These are phyloP conservation scores for Fragaria nilgerrensis DNA, from an alignment of 306 rosid species.

Conservation along the genomic window DNA sequence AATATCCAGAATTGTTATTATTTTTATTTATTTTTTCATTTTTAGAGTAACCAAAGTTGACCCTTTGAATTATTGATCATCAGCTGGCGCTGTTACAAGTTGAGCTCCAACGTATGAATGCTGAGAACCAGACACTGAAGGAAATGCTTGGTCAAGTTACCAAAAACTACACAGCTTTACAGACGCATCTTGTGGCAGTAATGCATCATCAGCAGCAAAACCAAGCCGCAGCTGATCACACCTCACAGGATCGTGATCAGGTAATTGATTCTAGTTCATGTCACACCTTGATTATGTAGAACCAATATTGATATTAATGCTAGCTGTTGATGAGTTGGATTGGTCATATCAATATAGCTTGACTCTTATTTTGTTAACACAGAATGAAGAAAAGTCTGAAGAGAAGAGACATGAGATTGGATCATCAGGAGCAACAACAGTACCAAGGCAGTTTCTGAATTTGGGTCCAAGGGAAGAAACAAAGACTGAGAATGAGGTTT, in stretches of 20 bases:
- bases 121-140: constrained; percentile 69
- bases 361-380: constrained; percentile 7
- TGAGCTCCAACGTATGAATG: constrained; percentile 73
- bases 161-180: constrained; percentile 65
- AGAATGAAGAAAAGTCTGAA: constrained; percentile 48
- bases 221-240: constrained; percentile 28
- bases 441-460: constrained; percentile 64
- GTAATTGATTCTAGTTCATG: background rate
- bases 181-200: constrained; percentile 60
- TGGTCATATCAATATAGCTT: background rate
- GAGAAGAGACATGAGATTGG: constrained; percentile 37
- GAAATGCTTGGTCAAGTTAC: constrained; percentile 81
- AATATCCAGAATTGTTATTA: background rate
- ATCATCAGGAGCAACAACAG: constrained; percentile 24
- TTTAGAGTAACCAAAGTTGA: background rate
- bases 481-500: constrained; percentile 43
- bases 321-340: background rate
- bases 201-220: constrained; percentile 68
- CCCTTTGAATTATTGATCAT: constrained; percentile 4
- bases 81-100: constrained; percentile 71
- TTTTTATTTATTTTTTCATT: no score
- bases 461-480: constrained; percentile 48
- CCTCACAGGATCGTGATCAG: constrained; percentile 9
- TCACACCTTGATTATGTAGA: background rate
- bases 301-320: background rate